A percentile compares a stretch with the other conserved stretches of the same genome.
Conservation (phyloP, 2,329 filamentous ascomycete species). For the Kalaharituber pfeilii region DNA sequence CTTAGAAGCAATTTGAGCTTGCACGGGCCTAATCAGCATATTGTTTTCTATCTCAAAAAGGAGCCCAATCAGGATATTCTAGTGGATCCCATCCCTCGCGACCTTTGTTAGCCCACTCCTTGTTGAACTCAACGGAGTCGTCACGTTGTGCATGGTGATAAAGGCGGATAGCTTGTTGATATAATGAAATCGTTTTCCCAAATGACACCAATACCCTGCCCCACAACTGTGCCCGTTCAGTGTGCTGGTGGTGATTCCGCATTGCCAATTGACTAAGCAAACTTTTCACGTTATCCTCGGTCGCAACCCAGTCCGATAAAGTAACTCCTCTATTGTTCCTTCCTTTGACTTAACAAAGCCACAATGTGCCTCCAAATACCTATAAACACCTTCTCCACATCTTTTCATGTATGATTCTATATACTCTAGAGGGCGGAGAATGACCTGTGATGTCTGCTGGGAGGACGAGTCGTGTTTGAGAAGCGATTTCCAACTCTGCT, state of each 20-base stretch:
- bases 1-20: slow-evolving; percentile 44
- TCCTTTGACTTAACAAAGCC: neutral
- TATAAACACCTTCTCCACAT: no score
- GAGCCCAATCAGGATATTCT: slow-evolving; percentile 40
- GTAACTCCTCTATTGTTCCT: neutral
- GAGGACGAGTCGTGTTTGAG: neutral
- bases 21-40: slow-evolving; percentile 42
- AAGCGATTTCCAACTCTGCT: neutral
- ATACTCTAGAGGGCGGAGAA: neutral
- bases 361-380: no score
- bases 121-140: slow-evolving; percentile 24
- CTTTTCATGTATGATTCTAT: no score
- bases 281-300: neutral
- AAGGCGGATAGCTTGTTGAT: neutral
- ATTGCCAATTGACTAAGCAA: neutral
- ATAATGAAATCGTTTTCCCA: neutral
- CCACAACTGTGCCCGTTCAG: neutral
- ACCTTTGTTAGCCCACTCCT: slow-evolving; percentile 35
- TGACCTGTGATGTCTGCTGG: neutral
- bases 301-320: neutral
- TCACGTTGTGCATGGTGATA: neutral
- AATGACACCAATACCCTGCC: neutral
- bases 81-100: slow-evolving; percentile 39
- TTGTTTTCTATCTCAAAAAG: slow-evolving; percentile 35
- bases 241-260: neutral